A percentile compares a stretch with the other conserved stretches of the same genome.
Evolutionary conservation across 129 eudicot genomes (phyloP).

Genomic region (Artemisia annua): DNA sequence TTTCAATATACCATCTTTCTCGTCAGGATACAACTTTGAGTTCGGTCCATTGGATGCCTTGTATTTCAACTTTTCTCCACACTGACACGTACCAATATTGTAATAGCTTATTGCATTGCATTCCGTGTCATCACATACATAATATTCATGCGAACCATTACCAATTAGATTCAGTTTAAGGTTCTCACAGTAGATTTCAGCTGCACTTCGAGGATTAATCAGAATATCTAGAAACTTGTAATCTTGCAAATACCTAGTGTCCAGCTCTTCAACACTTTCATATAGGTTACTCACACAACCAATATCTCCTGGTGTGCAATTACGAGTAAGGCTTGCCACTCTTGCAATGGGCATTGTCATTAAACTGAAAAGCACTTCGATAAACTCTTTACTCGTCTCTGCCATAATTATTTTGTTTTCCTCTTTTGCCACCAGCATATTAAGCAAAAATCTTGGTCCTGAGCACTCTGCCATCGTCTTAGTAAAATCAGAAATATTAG

Average conservation of each 20-base stretch:
- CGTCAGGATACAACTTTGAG: background rate
- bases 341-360: conserved; percentile 39
- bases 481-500: background rate
- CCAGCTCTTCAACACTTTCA: conserved; percentile 21
- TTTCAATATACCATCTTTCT: conserved; percentile 13
- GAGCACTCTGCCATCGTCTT: conserved; percentile 21
- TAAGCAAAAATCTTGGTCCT: conserved; percentile 14
- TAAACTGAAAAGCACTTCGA: conserved; percentile 36
- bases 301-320: conserved; percentile 11
- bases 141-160: background rate
- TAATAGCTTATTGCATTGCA: conserved; percentile 14
- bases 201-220: conserved; percentile 32
- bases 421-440: conserved; percentile 26
- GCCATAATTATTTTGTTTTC: conserved; percentile 33
- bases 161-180: conserved; percentile 12
- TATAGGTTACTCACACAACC: conserved; percentile 33
- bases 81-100: conserved; percentile 22
- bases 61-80: background rate
- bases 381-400: conserved; percentile 29
- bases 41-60: background rate
- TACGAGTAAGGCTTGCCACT: conserved; percentile 1
- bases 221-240: conserved; percentile 11
- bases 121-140: background rate
- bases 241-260: background rate
- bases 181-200: conserved; percentile 21